Evolutionary conservation across 305 asterid genomes (phyloP), one percentile per base, ranked within the genome.

Genomic region (Andrographis paniculata): DNA sequence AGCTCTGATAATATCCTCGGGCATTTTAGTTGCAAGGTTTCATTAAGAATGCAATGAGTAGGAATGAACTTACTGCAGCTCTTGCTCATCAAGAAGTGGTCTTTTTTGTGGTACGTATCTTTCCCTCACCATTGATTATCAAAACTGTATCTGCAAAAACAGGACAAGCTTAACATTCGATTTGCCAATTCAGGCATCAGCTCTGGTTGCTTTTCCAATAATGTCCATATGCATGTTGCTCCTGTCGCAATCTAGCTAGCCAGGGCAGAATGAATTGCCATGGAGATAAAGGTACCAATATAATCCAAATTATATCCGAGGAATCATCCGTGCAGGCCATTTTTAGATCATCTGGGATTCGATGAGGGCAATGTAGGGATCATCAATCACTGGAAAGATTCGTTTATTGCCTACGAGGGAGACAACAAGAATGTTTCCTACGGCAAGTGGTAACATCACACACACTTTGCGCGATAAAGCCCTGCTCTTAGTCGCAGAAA

Each of bases 81-180:
- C 74, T 84, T 52, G 94, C 88, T 20, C 76, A 81, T 28, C 66
- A 79, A 48, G 97, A 84, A 76, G 76, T 88, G 51, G 78, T 79
- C 49, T 88, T 88, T 47, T 58, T 84, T 52, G 45, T 79, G 92
- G 97, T 81, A 68, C n/a, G 69, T 64, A 53, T 28, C n/a, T 52
- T 52, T 38, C 42, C 45, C 43, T 7, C 37, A 9, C 31, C 9
- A 21, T 17, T 38, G 43, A 20, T 47, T 45, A 14, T 33, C 60
- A 47, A 6, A 6, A 33, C 2, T 27, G 33, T 27, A 27, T 52
- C 42, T 14, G 44, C 30, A 38, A 42, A 19, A 52, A 17, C 56
- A 40, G 13, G 20, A 17, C 56, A 40, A 10, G 20, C 49, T 16
- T 28, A 49, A 20, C 35, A 58, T 45, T 55, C 37, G 33, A 37